Conservation (phyloP, 2,329 filamentous ascomycete species). For the Triangularia verruculosa region DNA sequence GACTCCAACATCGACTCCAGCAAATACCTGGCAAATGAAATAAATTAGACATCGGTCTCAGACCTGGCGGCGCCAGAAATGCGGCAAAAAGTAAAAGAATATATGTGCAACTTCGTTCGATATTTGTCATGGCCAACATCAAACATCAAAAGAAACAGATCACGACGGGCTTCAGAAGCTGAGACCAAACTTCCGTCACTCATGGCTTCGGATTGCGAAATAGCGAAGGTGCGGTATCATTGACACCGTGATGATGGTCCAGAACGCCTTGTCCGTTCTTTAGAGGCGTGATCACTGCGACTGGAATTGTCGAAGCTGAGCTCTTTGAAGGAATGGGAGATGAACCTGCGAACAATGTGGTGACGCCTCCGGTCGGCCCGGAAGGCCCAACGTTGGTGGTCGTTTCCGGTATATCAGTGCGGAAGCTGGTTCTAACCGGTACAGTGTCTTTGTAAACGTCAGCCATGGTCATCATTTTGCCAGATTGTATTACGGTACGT, state of each 20-base stretch:
- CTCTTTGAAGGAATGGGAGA: background rate
- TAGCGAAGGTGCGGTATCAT: background rate
- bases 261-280: constrained; percentile 17
- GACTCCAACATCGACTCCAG: background rate
- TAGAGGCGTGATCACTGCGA: constrained; percentile 16
- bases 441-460: background rate
- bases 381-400: background rate
- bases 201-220: background rate
- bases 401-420: background rate
- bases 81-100: background rate
- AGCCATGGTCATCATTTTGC: background rate
- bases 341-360: background rate
- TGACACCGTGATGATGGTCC: constrained; percentile 20
- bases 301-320: background rate
- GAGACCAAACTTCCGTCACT: background rate
- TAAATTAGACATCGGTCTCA: background rate
- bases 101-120: background rate
- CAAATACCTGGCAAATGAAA: background rate
- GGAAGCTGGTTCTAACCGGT: background rate
- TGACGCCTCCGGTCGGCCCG: background rate
- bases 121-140: background rate
- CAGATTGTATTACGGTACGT: background rate
- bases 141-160: background rate
- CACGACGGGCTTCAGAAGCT: too few relatives aligned
- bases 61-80: background rate